Base-by-base conservation (phyloP, 2,329 filamentous ascomycete species). In the Xylariaceae sp. region DNA sequence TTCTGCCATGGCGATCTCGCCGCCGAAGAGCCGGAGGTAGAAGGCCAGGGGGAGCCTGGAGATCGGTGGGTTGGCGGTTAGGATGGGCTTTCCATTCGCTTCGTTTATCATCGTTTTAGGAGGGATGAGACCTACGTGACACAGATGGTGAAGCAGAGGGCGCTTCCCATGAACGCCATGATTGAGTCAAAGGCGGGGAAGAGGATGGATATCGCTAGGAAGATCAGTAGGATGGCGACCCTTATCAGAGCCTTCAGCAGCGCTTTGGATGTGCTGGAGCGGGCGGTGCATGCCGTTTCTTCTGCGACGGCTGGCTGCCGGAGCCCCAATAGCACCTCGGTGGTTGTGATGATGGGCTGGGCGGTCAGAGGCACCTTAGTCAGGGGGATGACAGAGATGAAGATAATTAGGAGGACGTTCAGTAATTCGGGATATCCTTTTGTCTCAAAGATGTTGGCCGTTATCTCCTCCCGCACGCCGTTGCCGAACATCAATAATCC, bases 401-500 rank as follows among this genome's bases (percentile, higher is more conserved):
- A 92, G 57, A 89, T 76, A 60, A 90, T 90, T 70, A 96, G 87
- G 61, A 92, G 76, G 44, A 92, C 73, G n/a, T 85, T 89, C 39
- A 95, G 71, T 1, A 76, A 78, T 12, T 80, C 74, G 0, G 92
- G 89, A 67, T 95, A 96, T 50, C 86, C 86, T 5, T 79, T 71
- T 1, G 84, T 87, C 49, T 80, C 76, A 60, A 97, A 81, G 56
- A 99, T 86, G 72, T 96, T 97, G 65, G 87, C 87, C 0, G 94
- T 96, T 68, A 97, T 86, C 70, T 95, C 90, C 59, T 96, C 92
- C 53, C 80, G 81, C 50, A 96, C 89, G n/a, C 76, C 80, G 62
- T 95, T 88, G 56, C 92, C 92, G 70, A 96, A 99, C 92, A 99
- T 97, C 60, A 96, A 79, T 54, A 94, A 81, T 37, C 94, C 92